Evolutionary conservation across 768 basidiomycete genomes (phyloP).

Genomic region (Amanita jacksonii): DNA sequence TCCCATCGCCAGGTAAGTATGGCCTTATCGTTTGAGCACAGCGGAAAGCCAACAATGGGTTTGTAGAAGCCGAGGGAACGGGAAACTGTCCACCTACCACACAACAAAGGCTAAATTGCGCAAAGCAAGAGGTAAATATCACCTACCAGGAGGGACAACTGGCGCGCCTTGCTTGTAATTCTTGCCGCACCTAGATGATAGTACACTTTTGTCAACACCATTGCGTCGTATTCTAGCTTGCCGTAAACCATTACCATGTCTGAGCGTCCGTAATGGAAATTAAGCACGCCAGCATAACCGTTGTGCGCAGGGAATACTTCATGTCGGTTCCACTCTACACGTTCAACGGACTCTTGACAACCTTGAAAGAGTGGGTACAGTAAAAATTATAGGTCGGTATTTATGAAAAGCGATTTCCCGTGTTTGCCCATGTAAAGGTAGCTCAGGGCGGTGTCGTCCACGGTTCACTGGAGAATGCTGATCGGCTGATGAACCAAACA

Average conservation of each 20-base stretch:
- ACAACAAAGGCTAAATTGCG: neutral
- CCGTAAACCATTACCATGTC: constrained; percentile 3
- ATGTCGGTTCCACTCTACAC: too few relatives aligned
- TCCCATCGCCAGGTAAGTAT: constrained; percentile 45
- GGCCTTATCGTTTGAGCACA: constrained; percentile 52
- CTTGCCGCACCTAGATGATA: constrained; percentile 37
- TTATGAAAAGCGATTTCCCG: too few relatives aligned
- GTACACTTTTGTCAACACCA: neutral
- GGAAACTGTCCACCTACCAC: constrained; percentile 34
- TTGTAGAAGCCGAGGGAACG: constrained; percentile 23
- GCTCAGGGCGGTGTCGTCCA: too few relatives aligned
- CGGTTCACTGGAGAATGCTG: too few relatives aligned
- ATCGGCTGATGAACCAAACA: too few relatives aligned
- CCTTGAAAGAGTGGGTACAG: too few relatives aligned
- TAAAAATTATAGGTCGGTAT: too few relatives aligned
- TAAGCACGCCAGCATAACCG: neutral
- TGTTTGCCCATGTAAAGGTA: too few relatives aligned
- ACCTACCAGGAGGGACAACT: constrained; percentile 32
- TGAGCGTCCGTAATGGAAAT: neutral
- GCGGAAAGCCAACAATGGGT: constrained; percentile 44
- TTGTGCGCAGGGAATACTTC: too few relatives aligned
- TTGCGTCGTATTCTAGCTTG: neutral
- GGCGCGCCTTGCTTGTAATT: constrained; percentile 38
- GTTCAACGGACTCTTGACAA: too few relatives aligned
- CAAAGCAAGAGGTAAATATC: constrained; percentile 7